Base-by-base conservation (phyloP, 148 eudicot genomes). In the Dianthus caryophyllus region DNA sequence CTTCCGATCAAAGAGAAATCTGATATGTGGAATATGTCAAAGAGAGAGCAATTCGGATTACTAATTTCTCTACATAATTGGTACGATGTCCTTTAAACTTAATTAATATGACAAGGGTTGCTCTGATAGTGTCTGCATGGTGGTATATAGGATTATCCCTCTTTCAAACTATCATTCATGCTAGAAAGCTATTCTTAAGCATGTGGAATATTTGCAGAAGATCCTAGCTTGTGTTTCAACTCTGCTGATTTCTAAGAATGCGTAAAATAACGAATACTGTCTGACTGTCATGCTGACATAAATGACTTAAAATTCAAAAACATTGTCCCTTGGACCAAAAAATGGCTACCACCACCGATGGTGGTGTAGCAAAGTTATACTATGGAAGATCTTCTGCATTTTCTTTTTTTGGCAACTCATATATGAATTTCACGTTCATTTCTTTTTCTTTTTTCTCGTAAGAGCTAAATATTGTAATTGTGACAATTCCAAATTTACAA, bases 181-280 rank as follows among this genome's bases (percentile, higher is more conserved):
- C 25, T 15, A 49, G 10, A 33, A 60, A 11, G 58, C 44, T n/a
- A 15, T 66, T 52, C 46, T 21, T 66, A 52, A 31, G 61, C 59
- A 66, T 51, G 17, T 17, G 41, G 63, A 60, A 60, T 60, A 30
- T 60, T n/a, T 36, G 51, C 44, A 15, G 4, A 54, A 67, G 60
- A 33, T 2, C 60, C 30, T 26, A 55, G 1, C 60, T 26, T 55
- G 1, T 33, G 38, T 33, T 33, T 33, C 38, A 33, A 33, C 38
- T 33, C 3, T 7, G 38, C 38, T 33, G 38, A 33, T 33, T 33
- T 33, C 38, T 33, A 7, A 33, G 38, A 24, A 20, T 13, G 60
- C 26, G 60, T 55, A 17, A 7, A 11, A 55, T 55, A 10, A 26
- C 26, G 33, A 25, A 26, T 25, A 26, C 33, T 55, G 18, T 0